These are phyloP conservation scores for Iris macrosiphon DNA, from an alignment of 106 monocot species.

Conservation along the genomic window DNA sequence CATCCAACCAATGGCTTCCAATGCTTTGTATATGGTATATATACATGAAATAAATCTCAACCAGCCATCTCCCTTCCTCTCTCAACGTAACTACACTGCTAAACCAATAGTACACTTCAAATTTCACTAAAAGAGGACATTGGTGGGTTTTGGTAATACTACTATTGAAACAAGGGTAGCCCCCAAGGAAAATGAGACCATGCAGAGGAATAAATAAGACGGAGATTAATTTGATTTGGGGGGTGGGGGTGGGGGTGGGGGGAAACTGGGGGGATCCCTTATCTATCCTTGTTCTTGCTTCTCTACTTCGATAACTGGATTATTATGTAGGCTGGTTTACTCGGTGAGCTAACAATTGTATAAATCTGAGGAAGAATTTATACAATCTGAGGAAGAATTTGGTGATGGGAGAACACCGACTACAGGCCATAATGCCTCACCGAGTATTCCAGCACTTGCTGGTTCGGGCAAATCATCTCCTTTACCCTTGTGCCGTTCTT, in stretches of 20 bases:
- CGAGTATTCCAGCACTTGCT: constrained; percentile 59
- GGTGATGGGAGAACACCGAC: no score
- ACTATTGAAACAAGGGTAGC: background rate
- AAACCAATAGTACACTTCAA: background rate
- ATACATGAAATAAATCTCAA: background rate
- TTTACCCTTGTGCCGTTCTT: constrained; percentile 69
- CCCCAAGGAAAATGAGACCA: background rate
- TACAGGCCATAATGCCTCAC: constrained; percentile 55
- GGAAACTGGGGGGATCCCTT: background rate
- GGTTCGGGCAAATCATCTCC: constrained; percentile 85
- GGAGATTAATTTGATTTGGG: background rate
- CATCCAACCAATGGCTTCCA: background rate
- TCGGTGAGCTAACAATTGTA: background rate
- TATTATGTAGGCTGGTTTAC: background rate
- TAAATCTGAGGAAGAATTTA: background rate
- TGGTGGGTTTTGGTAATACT: background rate
- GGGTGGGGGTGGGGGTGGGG: no score
- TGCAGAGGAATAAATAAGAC: background rate
- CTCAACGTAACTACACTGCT: background rate
- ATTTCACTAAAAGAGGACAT: background rate
- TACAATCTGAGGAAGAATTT: background rate
- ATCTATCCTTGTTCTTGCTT: background rate
- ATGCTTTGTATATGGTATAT: background rate
- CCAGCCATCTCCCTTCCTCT: background rate
- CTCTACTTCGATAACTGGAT: background rate